These are phyloP conservation scores for Diddensiella transvaalensis DNA, from an alignment of 805 yeast genomes.

Conservation along the genomic window DNA sequence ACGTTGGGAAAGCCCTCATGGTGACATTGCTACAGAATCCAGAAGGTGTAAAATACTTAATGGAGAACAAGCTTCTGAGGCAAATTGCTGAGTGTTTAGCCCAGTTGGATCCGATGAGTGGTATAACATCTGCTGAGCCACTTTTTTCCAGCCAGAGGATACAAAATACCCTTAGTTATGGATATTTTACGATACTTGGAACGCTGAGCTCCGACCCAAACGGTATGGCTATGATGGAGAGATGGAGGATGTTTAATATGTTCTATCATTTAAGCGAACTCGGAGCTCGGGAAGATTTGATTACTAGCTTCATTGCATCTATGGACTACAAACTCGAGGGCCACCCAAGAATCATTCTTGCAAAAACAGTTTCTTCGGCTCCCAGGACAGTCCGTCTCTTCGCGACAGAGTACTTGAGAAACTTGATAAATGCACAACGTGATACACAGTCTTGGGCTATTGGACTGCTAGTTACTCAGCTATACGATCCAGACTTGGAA, in stretches of 20 bases:
- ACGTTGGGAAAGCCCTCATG: slow-evolving; percentile 72
- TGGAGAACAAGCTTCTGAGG: slow-evolving; percentile 73
- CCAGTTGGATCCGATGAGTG: slow-evolving; percentile 76
- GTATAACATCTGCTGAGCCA: slow-evolving; percentile 69
- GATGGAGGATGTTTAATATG: slow-evolving; percentile 83
- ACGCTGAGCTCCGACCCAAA: slow-evolving; percentile 53
- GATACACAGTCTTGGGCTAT: slow-evolving; percentile 43
- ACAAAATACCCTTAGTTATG: slow-evolving; percentile 61
- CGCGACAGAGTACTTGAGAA: slow-evolving; percentile 54
- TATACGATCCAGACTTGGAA: slow-evolving; percentile 61
- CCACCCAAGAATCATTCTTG: slow-evolving; percentile 64
- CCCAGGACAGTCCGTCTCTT: slow-evolving; percentile 48
- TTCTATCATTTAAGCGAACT: slow-evolving; percentile 64
- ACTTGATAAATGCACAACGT: slow-evolving; percentile 33
- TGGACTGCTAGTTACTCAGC: slow-evolving; percentile 55
- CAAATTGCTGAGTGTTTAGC: slow-evolving; percentile 89
- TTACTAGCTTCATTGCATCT: slow-evolving; percentile 54
- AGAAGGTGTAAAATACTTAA: slow-evolving; percentile 64
- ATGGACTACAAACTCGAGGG: slow-evolving; percentile 58
- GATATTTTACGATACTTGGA: slow-evolving; percentile 79
- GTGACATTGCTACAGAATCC: slow-evolving; percentile 57
- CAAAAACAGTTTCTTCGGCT: slow-evolving; percentile 59
- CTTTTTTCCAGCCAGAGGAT: slow-evolving; percentile 60
- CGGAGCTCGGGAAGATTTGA: slow-evolving; percentile 52
- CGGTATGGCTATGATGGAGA: slow-evolving; percentile 68